A percentile compares a stretch with the other conserved stretches of the same genome.
These are phyloP conservation scores for Eutrema heterophyllum DNA, from an alignment of 345 rosid species.

Conservation along the genomic window DNA sequence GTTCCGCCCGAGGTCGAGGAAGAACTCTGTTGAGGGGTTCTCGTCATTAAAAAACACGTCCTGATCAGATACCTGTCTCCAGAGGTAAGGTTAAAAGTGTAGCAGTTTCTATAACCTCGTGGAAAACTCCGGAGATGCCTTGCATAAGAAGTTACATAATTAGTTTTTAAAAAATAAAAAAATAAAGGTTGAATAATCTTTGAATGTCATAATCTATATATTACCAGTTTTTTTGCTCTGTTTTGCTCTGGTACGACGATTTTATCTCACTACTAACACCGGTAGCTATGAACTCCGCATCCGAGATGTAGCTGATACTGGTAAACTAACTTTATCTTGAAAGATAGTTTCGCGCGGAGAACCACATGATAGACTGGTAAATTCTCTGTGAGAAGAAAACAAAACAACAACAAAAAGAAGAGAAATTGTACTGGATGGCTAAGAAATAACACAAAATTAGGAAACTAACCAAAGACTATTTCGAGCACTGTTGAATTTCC, in stretches of 20 bases:
- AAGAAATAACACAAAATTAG: no score
- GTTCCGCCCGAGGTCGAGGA: conserved; percentile 37
- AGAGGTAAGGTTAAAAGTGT: conserved; percentile 7
- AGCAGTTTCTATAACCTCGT: conserved; percentile 31
- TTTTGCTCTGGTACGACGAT: background rate
- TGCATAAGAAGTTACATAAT: background rate
- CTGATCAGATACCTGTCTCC: conserved; percentile 29
- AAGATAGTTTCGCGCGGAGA: background rate
- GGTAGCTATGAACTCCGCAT: background rate
- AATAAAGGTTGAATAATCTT: background rate
- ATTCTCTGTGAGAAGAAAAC: background rate
- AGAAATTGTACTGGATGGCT: no score
- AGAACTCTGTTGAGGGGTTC: conserved; percentile 13
- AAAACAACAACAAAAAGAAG: no score
- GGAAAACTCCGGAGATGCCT: conserved; percentile 31
- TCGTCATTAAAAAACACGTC: conserved; percentile 26
- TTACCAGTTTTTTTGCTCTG: background rate
- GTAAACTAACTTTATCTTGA: background rate
- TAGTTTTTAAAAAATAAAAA: background rate
- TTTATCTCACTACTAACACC: background rate
- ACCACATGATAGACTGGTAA: background rate
- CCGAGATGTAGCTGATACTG: background rate
- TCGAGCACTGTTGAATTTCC: no score
- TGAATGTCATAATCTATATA: background rate
- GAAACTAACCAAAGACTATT: no score